Conservation (phyloP, 2,329 filamentous ascomycete genomes). For the Botrytis squamosa region DNA sequence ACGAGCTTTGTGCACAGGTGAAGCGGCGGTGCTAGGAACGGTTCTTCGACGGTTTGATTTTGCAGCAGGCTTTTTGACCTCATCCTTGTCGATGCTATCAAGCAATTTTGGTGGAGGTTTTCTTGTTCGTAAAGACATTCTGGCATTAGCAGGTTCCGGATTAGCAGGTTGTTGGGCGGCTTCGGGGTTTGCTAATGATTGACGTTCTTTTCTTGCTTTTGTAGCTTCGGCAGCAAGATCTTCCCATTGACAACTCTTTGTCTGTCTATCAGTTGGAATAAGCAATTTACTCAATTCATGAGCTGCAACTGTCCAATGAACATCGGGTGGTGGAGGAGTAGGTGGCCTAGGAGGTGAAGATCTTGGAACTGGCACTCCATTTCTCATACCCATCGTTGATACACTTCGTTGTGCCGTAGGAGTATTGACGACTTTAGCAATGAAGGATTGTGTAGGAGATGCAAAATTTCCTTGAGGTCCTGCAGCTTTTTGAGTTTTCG, state of each 20-base stretch:
- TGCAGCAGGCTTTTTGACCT: constrained; percentile 41
- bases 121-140: constrained; percentile 73
- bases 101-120: constrained; percentile 54
- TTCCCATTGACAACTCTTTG: constrained; percentile 71
- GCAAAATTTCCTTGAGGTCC: constrained; percentile 70
- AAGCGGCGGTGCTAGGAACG: constrained; percentile 52
- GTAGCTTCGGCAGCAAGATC: constrained; percentile 73
- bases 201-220: constrained; percentile 62
- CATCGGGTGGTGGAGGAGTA: constrained; percentile 73
- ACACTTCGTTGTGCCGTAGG: constrained; percentile 63
- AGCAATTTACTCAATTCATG: constrained; percentile 80
- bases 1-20: constrained; percentile 47
- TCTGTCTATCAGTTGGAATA: constrained; percentile 73
- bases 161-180: constrained; percentile 36
- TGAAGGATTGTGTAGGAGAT: constrained; percentile 84
- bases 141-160: constrained; percentile 45
- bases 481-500: constrained; percentile 50
- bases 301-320: constrained; percentile 82
- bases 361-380: constrained; percentile 41
- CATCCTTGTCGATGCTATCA: constrained; percentile 54
- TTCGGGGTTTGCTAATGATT: constrained; percentile 48
- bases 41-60: constrained; percentile 58
- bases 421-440: constrained; percentile 68
- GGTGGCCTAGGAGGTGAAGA: constrained; percentile 46
- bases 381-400: constrained; percentile 50